Evolutionary conservation across 1,284 basidiomycete species (phyloP), one percentile per base, ranked within the genome.

Genomic region (Trametes pubescens): DNA sequence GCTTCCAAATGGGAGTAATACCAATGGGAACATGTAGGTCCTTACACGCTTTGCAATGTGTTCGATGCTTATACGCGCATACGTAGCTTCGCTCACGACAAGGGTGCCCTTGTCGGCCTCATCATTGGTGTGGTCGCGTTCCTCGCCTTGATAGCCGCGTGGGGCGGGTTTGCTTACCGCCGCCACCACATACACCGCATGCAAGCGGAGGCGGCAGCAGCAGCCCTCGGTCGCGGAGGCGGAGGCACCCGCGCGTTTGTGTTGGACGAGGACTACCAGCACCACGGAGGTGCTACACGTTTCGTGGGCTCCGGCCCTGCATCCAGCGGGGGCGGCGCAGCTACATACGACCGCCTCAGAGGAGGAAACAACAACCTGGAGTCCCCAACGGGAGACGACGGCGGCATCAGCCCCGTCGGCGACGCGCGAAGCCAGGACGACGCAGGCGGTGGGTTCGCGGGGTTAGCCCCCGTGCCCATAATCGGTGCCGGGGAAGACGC

Each of bases 71-170:
- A 55, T 29, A 52, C 6, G 26, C 47, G 58, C 48, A 16, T 10
- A 21, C 34, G 16, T 54, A 75, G 73, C 10, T 71, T 75, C 37
- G 61, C 65, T 2, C 71, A 70, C 35, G 65, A 72, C 57, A 67
- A 67, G 38, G 75, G 74, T 8, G 75, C 74, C 13, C 67, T 75
- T 18, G 72, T 71, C 1, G 75, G 75, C 0, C 59, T 76, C 22
- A 66, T 73, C n/a, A 44, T 76, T 29, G 75, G 74, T 14, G 61
- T 65, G 37, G 53, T 72, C 22, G 72, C 71, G 6, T 70, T 74
- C 55, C 61, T 69, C 16, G 65, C 64, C 2, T 55, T 75, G 44
- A 54, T 74, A 18, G 61, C 58, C 4, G 62, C 62, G 6, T 70
- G 65, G 69, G 56, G 65, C 16, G 38, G 69, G 47, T 67, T 76